Evolutionary conservation across 345 rosid genomes (phyloP).

Genomic region (Adansonia digitata): DNA sequence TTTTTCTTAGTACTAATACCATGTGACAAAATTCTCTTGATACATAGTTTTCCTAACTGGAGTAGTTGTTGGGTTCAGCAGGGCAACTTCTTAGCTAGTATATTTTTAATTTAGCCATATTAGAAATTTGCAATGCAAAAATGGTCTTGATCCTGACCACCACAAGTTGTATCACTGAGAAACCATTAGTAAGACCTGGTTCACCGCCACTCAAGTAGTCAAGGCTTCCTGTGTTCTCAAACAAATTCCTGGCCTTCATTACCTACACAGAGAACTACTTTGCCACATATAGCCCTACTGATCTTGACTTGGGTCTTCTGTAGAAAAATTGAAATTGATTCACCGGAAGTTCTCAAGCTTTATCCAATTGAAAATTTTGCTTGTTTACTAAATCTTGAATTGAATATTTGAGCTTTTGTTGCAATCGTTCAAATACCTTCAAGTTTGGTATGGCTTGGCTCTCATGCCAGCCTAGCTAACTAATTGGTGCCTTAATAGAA

Average conservation of each 20-base stretch:
- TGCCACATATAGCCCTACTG: not conserved
- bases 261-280: not conserved
- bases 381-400: not conserved
- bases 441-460: not conserved
- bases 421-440: not conserved
- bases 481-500: not conserved
- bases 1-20: not conserved
- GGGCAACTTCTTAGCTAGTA: not conserved
- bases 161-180: not conserved
- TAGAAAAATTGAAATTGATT: not conserved
- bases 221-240: not conserved
- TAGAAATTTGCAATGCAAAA: not conserved
- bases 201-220: not conserved
- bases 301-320: not conserved
- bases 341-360: not conserved
- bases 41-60: not conserved
- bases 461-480: not conserved
- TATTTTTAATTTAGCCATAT: not conserved
- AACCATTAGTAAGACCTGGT: not conserved
- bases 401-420: constrained; percentile 6
- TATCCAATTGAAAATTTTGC: not conserved
- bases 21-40: not conserved
- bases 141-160: not conserved
- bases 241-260: not conserved
- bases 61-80: not conserved